phyloP scores from a whole-genome alignment of 2,329 filamentous ascomycete species.

The Grosmannia serpens region DNA sequence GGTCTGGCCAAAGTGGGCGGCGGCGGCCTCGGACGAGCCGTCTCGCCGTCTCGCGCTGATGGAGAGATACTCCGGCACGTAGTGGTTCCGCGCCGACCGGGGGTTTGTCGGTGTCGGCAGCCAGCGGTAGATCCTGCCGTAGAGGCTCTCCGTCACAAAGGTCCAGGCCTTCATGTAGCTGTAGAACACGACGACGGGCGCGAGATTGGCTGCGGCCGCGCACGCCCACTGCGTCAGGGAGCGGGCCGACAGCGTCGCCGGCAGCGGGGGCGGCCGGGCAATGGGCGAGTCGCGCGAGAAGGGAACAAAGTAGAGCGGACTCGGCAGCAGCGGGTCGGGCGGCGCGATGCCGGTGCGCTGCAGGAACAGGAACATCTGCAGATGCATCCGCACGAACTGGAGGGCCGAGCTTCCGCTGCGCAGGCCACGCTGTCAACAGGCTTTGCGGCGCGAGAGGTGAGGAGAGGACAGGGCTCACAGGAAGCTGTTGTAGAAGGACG shows the following conservation, averaged over 20 bases:
- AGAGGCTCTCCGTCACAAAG: slow-evolving; percentile 24
- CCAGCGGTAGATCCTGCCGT: slow-evolving; percentile 24
- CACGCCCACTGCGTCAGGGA: slow-evolving; percentile 33
- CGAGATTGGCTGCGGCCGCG: slow-evolving; percentile 27
- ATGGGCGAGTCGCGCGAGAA: slow-evolving; percentile 39
- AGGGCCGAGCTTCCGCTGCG: slow-evolving; percentile 11
- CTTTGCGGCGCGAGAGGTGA: background rate
- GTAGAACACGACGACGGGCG: slow-evolving; percentile 36
- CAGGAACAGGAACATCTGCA: slow-evolving; percentile 40
- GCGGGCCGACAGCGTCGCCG: slow-evolving; percentile 23
- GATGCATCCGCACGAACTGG: slow-evolving; percentile 32
- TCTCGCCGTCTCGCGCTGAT: background rate
- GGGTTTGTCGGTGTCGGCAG: slow-evolving; percentile 23
- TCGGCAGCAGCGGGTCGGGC: slow-evolving; percentile 29
- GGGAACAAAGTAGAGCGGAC: slow-evolving; percentile 39
- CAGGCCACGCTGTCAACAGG: background rate
- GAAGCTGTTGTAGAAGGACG: slow-evolving; percentile 5
- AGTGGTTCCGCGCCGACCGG: background rate
- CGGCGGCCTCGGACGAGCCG: background rate
- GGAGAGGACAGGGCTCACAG: slow-evolving; percentile 13
- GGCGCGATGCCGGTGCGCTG: slow-evolving; percentile 39
- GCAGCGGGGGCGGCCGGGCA: slow-evolving; percentile 32
- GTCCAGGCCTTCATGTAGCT: slow-evolving; percentile 28
- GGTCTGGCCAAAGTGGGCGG: background rate
- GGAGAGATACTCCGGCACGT: background rate